Evolutionary conservation across 305 asterid species (phyloP).

Genomic region (Fraxinus ornus): DNA sequence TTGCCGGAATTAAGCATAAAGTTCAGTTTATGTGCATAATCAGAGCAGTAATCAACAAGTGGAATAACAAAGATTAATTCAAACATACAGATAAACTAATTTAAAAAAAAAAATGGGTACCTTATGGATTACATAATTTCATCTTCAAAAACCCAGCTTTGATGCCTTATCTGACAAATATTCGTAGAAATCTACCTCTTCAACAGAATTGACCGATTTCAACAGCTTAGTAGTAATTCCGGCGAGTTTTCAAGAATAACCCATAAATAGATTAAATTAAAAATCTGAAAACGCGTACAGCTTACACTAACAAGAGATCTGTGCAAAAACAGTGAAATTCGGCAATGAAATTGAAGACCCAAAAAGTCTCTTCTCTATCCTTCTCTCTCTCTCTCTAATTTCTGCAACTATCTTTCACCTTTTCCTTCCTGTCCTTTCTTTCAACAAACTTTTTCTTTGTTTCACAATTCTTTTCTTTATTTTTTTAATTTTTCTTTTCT

Average conservation of each 20-base stretch:
- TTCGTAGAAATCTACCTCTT: background rate
- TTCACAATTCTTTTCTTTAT: conserved; percentile 16
- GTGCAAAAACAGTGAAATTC: conserved; percentile 17
- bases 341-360: conserved; percentile 27
- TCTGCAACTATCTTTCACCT: conserved; percentile 26
- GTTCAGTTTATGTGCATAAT: background rate
- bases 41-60: background rate
- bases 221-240: background rate
- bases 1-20: background rate
- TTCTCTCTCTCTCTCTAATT: conserved; percentile 23
- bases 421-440: conserved; percentile 25
- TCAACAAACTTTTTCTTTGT: conserved; percentile 19
- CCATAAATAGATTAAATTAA: conserved; percentile 14
- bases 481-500: background rate
- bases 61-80: background rate
- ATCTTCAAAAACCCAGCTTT: conserved; percentile 15
- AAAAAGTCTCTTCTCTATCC: conserved; percentile 18
- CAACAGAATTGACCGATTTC: conserved; percentile 23
- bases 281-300: conserved; percentile 15
- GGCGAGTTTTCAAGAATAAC: conserved; percentile 4
- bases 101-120: background rate
- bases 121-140: conserved; percentile 33
- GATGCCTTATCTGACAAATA: conserved; percentile 10
- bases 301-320: conserved; percentile 29
- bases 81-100: background rate